Base-by-base conservation (phyloP, 257 asterid species). In the Rauvolfia tetraphylla region DNA sequence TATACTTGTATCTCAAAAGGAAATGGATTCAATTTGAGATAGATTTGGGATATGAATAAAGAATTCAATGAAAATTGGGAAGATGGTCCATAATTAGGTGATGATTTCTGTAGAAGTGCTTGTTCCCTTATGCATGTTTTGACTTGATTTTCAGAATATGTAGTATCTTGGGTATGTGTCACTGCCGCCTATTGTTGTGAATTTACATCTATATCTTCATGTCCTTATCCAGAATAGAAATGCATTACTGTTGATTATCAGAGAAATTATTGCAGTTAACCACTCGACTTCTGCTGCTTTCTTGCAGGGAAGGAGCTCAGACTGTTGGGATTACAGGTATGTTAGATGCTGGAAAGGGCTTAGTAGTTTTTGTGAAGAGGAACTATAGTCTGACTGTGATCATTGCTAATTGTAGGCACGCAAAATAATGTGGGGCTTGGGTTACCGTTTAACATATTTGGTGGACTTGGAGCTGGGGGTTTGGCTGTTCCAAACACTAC, bases 391-490 rank as follows among this genome's bases (percentile, higher is more conserved):
- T 33, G 68, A 63, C 2, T 31, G 25, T 63, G 69, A 63, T 18
- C 41, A 63, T 63, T 63, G 41, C 69, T 63, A 17, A 36, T 33
- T 33, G n/a, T 63, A 63, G 25, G 44, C 42, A 68, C 22, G 38
- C 72, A 8, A 34, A 44, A 69, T 48, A 68, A 41, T 68, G 73
- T 54, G 3, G 54, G 54, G 34, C 36, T 12, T 39, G 56, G 23
- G 74, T 11, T 83, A 85, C 83, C 85, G 79, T 85, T 86, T 90
- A 85, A 83, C 78, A 81, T 86, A 87, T 79, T 90, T 73, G 88
- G 88, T 51, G 90, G 87, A 54, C 88, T 86, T 68, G 95, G 92
- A 73, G 86, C 87, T 72, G 88, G 86, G n/a, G 57, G 84, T 58
- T 74, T 85, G 76, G 62, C 78, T 63, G 82, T 63, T 81, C 77